phyloP scores from a whole-genome alignment of 2,329 filamentous ascomycete species.

The Alternaria infectoria region DNA sequence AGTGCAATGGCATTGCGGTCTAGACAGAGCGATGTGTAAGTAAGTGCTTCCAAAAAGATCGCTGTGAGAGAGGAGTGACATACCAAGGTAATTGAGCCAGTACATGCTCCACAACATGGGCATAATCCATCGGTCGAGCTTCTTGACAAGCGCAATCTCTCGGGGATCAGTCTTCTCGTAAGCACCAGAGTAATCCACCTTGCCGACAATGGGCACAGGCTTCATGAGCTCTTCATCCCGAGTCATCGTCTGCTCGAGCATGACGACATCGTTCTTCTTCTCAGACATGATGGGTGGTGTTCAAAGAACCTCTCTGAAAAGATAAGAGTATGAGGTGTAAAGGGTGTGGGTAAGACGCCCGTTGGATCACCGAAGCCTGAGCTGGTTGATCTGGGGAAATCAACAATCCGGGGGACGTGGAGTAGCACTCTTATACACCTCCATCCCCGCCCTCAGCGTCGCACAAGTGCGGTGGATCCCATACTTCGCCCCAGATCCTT shows the following conservation, averaged over 20 bases:
- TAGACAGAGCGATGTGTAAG: slow-evolving; percentile 15
- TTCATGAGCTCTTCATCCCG: slow-evolving; percentile 31
- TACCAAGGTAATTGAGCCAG: slow-evolving; percentile 19
- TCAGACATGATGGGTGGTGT: slow-evolving; percentile 23
- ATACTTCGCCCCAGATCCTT: slow-evolving; percentile 1
- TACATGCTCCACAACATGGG: slow-evolving; percentile 35
- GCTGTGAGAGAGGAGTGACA: slow-evolving; percentile 6
- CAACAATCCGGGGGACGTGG: slow-evolving; percentile 25
- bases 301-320: neutral
- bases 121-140: slow-evolving; percentile 40
- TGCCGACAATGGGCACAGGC: slow-evolving; percentile 28
- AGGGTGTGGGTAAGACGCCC: slow-evolving; percentile 15
- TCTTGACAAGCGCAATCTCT: slow-evolving; percentile 43
- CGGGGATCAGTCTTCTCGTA: slow-evolving; percentile 44
- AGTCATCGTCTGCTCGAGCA: slow-evolving; percentile 35
- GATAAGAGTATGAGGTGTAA: neutral
- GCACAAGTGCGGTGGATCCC: neutral
- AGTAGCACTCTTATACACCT: slow-evolving; percentile 29
- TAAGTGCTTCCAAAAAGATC: slow-evolving; percentile 39
- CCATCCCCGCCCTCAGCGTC: neutral
- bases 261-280: slow-evolving; percentile 34
- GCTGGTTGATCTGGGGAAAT: slow-evolving; percentile 35
- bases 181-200: slow-evolving; percentile 44
- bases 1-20: slow-evolving; percentile 70
- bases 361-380: slow-evolving; percentile 24